These are phyloP conservation scores for Gossypium herbaceum DNA, from an alignment of 345 rosid species.

Conservation along the genomic window DNA sequence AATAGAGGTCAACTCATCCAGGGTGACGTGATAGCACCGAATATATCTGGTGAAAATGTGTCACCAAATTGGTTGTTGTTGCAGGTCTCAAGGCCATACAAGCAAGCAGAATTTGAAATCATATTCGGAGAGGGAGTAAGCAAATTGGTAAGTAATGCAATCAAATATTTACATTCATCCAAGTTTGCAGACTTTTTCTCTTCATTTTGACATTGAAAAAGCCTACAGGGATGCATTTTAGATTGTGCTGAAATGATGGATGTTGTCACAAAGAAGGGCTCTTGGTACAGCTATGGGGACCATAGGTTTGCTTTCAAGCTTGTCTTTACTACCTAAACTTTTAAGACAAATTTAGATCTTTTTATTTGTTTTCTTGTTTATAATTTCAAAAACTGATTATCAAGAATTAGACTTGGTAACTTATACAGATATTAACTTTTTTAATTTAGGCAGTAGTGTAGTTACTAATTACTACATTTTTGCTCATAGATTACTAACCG, in stretches of 20 bases:
- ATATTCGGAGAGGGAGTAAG: constrained; percentile 95
- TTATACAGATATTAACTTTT: neutral
- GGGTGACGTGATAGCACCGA: neutral
- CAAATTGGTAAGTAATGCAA: constrained; percentile 63
- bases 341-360: neutral
- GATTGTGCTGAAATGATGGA: constrained; percentile 90
- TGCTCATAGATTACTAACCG: neutral
- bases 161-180: constrained; percentile 4
- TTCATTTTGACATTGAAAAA: constrained; percentile 15
- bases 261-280: constrained; percentile 76
- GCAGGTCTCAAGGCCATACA: constrained; percentile 93
- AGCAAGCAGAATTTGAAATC: constrained; percentile 94
- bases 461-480: neutral
- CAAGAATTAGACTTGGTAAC: neutral
- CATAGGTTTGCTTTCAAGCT: constrained; percentile 46
- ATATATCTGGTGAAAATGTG: neutral
- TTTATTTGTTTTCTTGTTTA: neutral
- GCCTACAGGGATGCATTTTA: constrained; percentile 76
- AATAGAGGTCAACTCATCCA: neutral
- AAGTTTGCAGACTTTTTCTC: constrained; percentile 3
- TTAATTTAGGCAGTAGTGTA: neutral
- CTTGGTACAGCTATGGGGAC: constrained; percentile 97
- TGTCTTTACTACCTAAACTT: constrained; percentile 2
- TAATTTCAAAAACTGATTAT: neutral
- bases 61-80: constrained; percentile 14